Percentiles rank a stretch among this genome's conserved stretches.
phyloP scores from a whole-genome alignment of 2,329 filamentous ascomycete genomes.

The Penicillium freii region DNA sequence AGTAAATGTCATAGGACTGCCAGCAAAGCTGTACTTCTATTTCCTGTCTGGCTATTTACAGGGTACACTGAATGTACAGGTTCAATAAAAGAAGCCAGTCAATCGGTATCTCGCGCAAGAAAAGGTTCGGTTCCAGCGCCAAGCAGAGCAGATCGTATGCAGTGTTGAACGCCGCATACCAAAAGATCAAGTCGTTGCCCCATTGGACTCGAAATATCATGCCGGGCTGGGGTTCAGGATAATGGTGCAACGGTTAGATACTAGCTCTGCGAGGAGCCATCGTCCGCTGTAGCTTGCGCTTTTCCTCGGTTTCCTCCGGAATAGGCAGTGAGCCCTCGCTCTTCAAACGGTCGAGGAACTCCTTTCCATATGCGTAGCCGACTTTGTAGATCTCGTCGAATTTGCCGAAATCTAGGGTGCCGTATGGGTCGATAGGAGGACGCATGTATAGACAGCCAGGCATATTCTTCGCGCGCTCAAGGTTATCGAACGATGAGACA shows the following conservation, averaged over 20 bases:
- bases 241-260: slow-evolving; percentile 47
- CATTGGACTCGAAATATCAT: not conserved
- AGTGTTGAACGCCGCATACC: not conserved
- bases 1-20: not conserved
- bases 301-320: slow-evolving; percentile 70
- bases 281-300: slow-evolving; percentile 71
- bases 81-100: not conserved
- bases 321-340: slow-evolving; percentile 73
- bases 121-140: not conserved
- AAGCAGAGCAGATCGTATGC: not conserved
- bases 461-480: slow-evolving; percentile 88
- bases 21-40: not conserved
- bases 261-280: slow-evolving; percentile 78
- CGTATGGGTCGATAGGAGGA: slow-evolving; percentile 88
- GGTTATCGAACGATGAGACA: slow-evolving; percentile 87
- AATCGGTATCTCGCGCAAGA: slow-evolving; percentile 6
- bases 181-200: not conserved
- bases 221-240: not conserved
- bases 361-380: slow-evolving; percentile 80
- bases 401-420: slow-evolving; percentile 92
- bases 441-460: slow-evolving; percentile 95
- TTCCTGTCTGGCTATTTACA: not conserved
- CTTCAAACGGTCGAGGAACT: slow-evolving; percentile 72
- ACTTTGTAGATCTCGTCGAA: slow-evolving; percentile 96
- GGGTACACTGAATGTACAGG: not conserved